Percentiles rank a stretch among this genome's conserved stretches.
These are phyloP conservation scores for Globisporangium emineosum DNA, from an alignment of 352 stramenopile species.

Conservation along the genomic window DNA sequence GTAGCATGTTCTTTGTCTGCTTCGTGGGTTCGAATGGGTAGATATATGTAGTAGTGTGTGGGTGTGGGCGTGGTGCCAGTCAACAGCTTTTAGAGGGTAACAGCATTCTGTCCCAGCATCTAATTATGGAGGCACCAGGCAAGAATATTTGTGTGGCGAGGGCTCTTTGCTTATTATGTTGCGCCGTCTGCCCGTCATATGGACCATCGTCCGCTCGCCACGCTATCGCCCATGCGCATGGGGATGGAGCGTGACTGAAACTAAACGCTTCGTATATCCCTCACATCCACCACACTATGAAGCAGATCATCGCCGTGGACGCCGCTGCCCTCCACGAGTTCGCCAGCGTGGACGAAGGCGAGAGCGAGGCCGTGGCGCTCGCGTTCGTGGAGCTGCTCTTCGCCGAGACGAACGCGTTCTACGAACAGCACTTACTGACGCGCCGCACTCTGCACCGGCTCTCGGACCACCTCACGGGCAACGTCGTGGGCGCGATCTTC, in stretches of 20 bases:
- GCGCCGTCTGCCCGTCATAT: no score
- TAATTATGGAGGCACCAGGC: no score
- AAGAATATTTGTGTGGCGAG: no score
- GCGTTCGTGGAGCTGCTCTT: conserved; percentile 49
- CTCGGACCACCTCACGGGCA: conserved; percentile 27
- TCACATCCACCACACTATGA: conserved; percentile 1
- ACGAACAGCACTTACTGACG: conserved; percentile 35
- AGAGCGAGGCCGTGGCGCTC: conserved; percentile 56
- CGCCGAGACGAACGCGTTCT: conserved; percentile 52
- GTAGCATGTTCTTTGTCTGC: no score
- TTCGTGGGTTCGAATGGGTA: no score
- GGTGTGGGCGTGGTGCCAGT: no score
- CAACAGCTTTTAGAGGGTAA: no score
- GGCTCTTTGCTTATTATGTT: no score
- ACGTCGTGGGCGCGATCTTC: conserved; percentile 36
- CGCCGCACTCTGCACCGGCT: conserved; percentile 18
- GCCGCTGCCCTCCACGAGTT: conserved; percentile 27
- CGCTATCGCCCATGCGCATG: background rate
- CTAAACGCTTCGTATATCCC: background rate
- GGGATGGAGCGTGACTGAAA: background rate
- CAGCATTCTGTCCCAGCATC: no score
- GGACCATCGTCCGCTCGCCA: no score
- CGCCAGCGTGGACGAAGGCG: conserved; percentile 33
- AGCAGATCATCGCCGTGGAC: conserved; percentile 40
- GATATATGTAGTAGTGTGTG: no score